Conservation (phyloP, 1,139 yeast species). For the Geotrichum phurueaensis region DNA sequence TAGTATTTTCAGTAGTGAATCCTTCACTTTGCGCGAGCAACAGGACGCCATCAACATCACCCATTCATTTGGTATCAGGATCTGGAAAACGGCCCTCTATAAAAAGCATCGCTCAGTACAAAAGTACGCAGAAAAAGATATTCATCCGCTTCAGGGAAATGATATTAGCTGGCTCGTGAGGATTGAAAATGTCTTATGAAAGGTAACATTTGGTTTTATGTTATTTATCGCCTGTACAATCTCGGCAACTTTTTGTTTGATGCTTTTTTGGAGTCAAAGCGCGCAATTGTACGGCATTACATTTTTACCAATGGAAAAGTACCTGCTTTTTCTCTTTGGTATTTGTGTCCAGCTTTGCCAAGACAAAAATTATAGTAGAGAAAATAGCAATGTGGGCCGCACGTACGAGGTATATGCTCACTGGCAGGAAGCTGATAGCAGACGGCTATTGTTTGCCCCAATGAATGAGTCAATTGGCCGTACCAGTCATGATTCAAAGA, state of each 20-base stretch:
- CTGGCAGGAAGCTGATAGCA: conserved; percentile 72
- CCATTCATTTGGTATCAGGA: conserved; percentile 96
- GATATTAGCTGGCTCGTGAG: conserved; percentile 57
- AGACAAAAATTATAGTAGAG: conserved; percentile 75
- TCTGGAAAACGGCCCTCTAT: conserved; percentile 97
- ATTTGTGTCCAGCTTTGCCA: conserved; percentile 72
- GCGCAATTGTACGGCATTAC: conserved; percentile 55
- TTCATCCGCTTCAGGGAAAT: conserved; percentile 65
- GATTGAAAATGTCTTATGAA: conserved; percentile 68
- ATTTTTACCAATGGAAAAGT: conserved; percentile 58
- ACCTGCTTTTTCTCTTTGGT: conserved; percentile 81
- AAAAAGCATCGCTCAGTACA: conserved; percentile 91
- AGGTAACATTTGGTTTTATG: conserved; percentile 61
- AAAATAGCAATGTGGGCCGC: conserved; percentile 86
- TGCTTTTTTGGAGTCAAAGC: conserved; percentile 35
- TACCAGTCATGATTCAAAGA: background rate
- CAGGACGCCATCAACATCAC: conserved; percentile 95
- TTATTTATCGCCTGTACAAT: conserved; percentile 54
- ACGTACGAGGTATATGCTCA: conserved; percentile 76
- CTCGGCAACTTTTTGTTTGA: conserved; percentile 41
- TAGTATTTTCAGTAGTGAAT: conserved; percentile 51
- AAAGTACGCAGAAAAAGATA: conserved; percentile 85
- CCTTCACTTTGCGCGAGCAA: conserved; percentile 81
- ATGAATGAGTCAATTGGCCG: conserved; percentile 20
- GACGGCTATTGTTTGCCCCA: conserved; percentile 61